Percentiles rank a stretch among this genome's conserved stretches.
phyloP scores from a whole-genome alignment of 352 stramenopile species.

The Phytophthora pini region DNA sequence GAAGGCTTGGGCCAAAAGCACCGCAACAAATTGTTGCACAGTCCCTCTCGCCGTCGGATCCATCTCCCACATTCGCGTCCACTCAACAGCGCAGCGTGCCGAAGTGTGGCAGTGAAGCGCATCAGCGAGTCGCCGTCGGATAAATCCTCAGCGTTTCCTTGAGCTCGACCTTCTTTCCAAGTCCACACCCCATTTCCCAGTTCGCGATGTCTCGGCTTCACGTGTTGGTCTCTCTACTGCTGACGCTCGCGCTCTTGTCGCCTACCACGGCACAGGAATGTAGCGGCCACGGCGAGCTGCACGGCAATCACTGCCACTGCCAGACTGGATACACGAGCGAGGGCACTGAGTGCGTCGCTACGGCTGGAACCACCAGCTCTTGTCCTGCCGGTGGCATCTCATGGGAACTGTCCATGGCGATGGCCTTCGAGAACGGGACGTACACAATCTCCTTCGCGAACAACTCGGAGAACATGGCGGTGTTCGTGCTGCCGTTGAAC shows the following conservation, averaged over 20 bases:
- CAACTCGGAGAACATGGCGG: conserved; percentile 56
- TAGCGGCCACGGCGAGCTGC: conserved; percentile 48
- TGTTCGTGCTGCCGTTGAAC: conserved; percentile 46
- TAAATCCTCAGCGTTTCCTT: neutral
- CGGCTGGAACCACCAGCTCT: conserved; percentile 19
- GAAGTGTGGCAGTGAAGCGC: neutral
- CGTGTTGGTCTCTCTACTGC: neutral
- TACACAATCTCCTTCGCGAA: conserved; percentile 49
- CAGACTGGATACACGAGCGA: conserved; percentile 48
- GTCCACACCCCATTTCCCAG: conserved; percentile 5
- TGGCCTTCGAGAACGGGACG: conserved; percentile 52
- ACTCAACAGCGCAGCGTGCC: conserved; percentile 2
- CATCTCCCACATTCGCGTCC: conserved; percentile 5
- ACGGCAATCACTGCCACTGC: conserved; percentile 60
- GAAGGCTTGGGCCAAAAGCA: no score
- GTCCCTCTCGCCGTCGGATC: conserved; percentile 4
- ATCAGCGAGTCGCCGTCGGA: conserved; percentile 12
- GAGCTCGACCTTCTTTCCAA: conserved; percentile 7
- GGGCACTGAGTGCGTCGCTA: conserved; percentile 42
- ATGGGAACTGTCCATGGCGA: conserved; percentile 49
- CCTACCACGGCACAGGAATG: conserved; percentile 32
- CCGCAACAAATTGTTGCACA: no score
- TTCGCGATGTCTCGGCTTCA: conserved; percentile 5
- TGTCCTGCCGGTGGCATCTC: conserved; percentile 46
- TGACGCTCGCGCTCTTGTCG: conserved; percentile 12